Conservation (phyloP, 1,284 basidiomycete genomes). For the Ceratobasidium sp. region DNA sequence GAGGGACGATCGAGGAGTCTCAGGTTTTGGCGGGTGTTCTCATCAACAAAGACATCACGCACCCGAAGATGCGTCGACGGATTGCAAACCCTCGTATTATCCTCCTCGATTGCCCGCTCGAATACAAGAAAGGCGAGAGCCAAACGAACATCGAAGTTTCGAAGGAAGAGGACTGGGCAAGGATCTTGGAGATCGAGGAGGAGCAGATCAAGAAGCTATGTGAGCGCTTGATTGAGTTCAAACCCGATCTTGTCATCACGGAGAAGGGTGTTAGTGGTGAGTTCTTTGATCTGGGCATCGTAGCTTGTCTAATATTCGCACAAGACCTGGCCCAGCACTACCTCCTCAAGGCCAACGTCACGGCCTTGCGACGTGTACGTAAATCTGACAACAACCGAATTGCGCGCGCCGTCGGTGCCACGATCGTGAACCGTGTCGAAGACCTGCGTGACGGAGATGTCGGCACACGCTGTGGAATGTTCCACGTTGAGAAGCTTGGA, state of each 20-base stretch:
- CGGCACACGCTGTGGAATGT: conserved; percentile 92
- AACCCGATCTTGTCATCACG: conserved; percentile 94
- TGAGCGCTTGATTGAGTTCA: conserved; percentile 89
- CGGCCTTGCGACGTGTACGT: conserved; percentile 92
- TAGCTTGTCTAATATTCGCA: conserved; percentile 42
- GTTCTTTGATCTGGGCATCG: conserved; percentile 41
- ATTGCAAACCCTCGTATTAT: conserved; percentile 93
- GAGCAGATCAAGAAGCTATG: conserved; percentile 95
- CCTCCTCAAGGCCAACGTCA: conserved; percentile 88
- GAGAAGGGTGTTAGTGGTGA: conserved; percentile 97
- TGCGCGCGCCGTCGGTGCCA: conserved; percentile 93
- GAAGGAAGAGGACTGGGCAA: conserved; percentile 93
- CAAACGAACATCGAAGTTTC: conserved; percentile 99
- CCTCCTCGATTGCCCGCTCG: conserved; percentile 93
- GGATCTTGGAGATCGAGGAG: conserved; percentile 95
- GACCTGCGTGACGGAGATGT: conserved; percentile 93
- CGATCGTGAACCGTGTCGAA: conserved; percentile 96
- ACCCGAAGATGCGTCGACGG: conserved; percentile 94
- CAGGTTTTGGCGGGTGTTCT: conserved; percentile 91
- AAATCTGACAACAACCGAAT: conserved; percentile 99
- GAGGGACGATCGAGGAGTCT: conserved; percentile 96
- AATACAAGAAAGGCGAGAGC: conserved; percentile 99
- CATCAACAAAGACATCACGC: conserved; percentile 99
- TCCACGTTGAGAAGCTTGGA: conserved; percentile 96
- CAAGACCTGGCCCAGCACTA: conserved; percentile 94